Evolutionary conservation across 768 basidiomycete species (phyloP).

Genomic region (Hypsizygus marmoreus): DNA sequence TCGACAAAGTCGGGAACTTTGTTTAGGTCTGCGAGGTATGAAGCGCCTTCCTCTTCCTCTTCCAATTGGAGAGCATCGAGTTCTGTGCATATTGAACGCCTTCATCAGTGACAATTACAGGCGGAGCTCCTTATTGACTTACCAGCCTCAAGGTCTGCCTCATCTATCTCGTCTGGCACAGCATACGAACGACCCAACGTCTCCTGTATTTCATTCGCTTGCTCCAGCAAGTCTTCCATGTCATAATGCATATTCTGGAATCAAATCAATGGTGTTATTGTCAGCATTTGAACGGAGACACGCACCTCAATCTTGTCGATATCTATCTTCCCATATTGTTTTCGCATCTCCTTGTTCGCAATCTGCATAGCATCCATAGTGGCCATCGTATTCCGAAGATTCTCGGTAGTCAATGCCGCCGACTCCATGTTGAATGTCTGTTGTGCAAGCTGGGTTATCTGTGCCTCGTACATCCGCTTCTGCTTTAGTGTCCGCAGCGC

Average conservation of each 20-base stretch:
- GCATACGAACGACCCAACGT: constrained; percentile 90
- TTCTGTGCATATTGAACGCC: constrained; percentile 50
- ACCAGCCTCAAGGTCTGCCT: constrained; percentile 97
- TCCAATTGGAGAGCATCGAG: constrained; percentile 93
- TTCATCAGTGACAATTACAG: not conserved
- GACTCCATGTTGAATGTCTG: constrained; percentile 99
- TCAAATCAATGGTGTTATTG: not conserved
- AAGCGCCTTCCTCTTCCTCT: constrained; percentile 86
- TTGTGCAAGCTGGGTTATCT: constrained; percentile 87
- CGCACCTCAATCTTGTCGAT: constrained; percentile 97
- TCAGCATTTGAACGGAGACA: not conserved
- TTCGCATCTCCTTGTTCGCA: constrained; percentile 95
- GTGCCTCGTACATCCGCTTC: constrained; percentile 93
- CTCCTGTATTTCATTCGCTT: constrained; percentile 98
- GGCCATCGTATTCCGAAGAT: constrained; percentile 97
- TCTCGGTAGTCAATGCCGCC: constrained; percentile 94
- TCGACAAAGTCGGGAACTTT: constrained; percentile 94
- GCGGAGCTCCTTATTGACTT: constrained; percentile 21
- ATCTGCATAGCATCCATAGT: constrained; percentile 95
- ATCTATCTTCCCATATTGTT: constrained; percentile 96
- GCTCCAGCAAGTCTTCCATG: constrained; percentile 96
- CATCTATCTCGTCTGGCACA: constrained; percentile 96
- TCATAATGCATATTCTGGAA: constrained; percentile 90
- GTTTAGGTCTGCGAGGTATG: constrained; percentile 84
- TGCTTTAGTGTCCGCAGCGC: constrained; percentile 92